These are phyloP conservation scores for Trichothecium sympodiale DNA, from an alignment of 2,329 filamentous ascomycete genomes.

Conservation along the genomic window DNA sequence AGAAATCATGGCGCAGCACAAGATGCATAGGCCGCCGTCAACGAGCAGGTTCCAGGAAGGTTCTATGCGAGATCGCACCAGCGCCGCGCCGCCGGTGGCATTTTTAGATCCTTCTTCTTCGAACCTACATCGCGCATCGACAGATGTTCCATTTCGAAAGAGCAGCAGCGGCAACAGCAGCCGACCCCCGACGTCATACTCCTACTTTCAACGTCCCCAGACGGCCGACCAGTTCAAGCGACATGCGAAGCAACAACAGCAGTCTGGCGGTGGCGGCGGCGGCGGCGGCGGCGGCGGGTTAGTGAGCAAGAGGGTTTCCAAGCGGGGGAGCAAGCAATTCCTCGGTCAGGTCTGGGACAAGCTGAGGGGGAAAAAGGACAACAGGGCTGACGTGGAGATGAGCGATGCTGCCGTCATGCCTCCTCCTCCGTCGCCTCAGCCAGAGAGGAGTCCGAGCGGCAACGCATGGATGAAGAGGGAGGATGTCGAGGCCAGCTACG, in stretches of 20 bases:
- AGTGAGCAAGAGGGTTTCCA: slow-evolving; percentile 16
- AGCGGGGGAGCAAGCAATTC: slow-evolving; percentile 15
- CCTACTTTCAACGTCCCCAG: slow-evolving; percentile 1
- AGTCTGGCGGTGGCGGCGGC: slow-evolving; percentile 3
- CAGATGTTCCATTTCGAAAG: neutral
- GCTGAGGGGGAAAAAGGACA: slow-evolving; percentile 19
- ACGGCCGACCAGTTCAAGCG: slow-evolving; percentile 3
- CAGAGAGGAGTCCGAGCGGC: slow-evolving; percentile 6
- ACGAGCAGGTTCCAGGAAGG: slow-evolving; percentile 61
- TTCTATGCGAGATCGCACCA: slow-evolving; percentile 75
- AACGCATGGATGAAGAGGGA: slow-evolving; percentile 22
- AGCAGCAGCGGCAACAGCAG: slow-evolving; percentile 4
- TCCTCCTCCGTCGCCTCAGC: slow-evolving; percentile 1
- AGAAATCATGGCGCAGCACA: slow-evolving; percentile 3
- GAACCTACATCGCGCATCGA: no score
- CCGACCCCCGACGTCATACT: neutral
- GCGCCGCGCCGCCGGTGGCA: slow-evolving; percentile 56
- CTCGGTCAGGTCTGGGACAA: slow-evolving; percentile 27
- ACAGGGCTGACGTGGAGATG: slow-evolving; percentile 6
- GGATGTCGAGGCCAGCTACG: slow-evolving; percentile 45
- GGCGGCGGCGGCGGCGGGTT: slow-evolving; percentile 16
- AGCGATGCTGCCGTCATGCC: slow-evolving; percentile 8
- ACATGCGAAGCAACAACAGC: slow-evolving; percentile 4
- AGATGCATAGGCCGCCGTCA: slow-evolving; percentile 19
- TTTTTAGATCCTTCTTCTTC: slow-evolving; percentile 39